Evolutionary conservation across 352 stramenopile genomes (phyloP), one percentile per base, ranked within the genome.

Genomic region (Phytophthora podocarpi): DNA sequence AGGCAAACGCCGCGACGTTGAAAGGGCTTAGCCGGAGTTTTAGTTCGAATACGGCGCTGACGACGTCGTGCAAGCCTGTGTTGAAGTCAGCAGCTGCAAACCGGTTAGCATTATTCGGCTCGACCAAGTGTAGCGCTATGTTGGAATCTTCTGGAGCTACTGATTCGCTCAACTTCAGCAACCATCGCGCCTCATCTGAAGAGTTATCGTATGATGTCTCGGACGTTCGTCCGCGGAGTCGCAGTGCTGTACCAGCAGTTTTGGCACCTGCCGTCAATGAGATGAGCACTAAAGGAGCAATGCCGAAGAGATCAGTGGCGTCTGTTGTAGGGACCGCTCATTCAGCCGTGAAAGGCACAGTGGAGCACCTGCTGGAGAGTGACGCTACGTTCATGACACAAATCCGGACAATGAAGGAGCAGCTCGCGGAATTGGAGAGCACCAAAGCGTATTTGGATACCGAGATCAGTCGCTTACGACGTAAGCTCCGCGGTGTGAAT

Each of bases 301-400:
- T 31, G 23, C n/a, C 24, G 11, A 79, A 71, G 49, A 64, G 59
- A n/a, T 40, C 40, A 35, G 21, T 58, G 11, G 30, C 21, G 12
- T 36, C 39, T 39, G n/a, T n/a, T n/a, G n/a, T n/a, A n/a, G n/a
- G n/a, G n/a, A 31, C 49, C 3, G 3, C 42, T 1, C 35, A 52
- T 5, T 21, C 55, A 35, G 50, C n/a, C n/a, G n/a, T 56, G 16
- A 89, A 85, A 67, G 72, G 70, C 1, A 65, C 70, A 2, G 79
- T 93, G 9, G 82, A 93, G 63, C 74, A 85, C 26, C 55, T 93
- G 35, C 68, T 93, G 4, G 81, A 87, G 50, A 87, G 72, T 37
- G 83, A 93, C 34, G 76, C 81, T 0, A 52, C 80, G 1, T 93
- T 83, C 51, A 77, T 87, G 60, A 55, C 76, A 2, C 76, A 90